Conservation (phyloP, 768 basidiomycete genomes). For the Hypholoma sublateritium region DNA sequence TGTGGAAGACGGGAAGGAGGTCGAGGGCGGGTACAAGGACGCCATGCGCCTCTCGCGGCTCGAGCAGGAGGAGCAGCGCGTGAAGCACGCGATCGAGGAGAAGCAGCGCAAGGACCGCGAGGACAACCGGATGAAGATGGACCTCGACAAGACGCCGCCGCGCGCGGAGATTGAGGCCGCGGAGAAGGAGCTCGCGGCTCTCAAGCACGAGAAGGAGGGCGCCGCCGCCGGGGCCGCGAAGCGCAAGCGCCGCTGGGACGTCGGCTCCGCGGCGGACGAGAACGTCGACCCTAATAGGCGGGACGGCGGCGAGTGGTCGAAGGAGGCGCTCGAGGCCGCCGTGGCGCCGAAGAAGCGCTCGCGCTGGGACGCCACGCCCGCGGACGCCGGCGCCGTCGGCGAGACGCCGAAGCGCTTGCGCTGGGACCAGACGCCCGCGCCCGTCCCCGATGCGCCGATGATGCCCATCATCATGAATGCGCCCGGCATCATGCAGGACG, state of each 20-base stretch:
- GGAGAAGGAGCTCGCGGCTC: slow-evolving; percentile 60
- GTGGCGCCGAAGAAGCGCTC: slow-evolving; percentile 91
- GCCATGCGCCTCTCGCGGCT: slow-evolving; percentile 89
- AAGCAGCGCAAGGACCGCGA: slow-evolving; percentile 79
- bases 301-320: slow-evolving; percentile 70
- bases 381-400: slow-evolving; percentile 54
- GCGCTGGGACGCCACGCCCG: slow-evolving; percentile 93
- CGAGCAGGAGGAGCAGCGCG: slow-evolving; percentile 91
- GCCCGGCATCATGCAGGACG: slow-evolving; percentile 84
- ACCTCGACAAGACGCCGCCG: slow-evolving; percentile 91
- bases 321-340: slow-evolving; percentile 70
- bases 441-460: slow-evolving; percentile 65
- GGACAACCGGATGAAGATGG: slow-evolving; percentile 75
- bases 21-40: slow-evolving; percentile 92
- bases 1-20: slow-evolving; percentile 62
- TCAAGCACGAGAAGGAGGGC: slow-evolving; percentile 39
- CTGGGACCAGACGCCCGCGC: slow-evolving; percentile 93
- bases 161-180: slow-evolving; percentile 76
- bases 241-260: slow-evolving; percentile 84
- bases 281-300: slow-evolving; percentile 61
- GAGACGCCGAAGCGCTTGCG: slow-evolving; percentile 88
- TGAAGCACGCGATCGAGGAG: slow-evolving; percentile 83
- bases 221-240: slow-evolving; percentile 54
- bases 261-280: slow-evolving; percentile 52
- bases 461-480: slow-evolving; percentile 87